A percentile compares a stretch with the other conserved stretches of the same genome.
These are phyloP conservation scores for Helicostylum pulchrum DNA, from an alignment of 192 early-diverging fungal species.

Conservation along the genomic window DNA sequence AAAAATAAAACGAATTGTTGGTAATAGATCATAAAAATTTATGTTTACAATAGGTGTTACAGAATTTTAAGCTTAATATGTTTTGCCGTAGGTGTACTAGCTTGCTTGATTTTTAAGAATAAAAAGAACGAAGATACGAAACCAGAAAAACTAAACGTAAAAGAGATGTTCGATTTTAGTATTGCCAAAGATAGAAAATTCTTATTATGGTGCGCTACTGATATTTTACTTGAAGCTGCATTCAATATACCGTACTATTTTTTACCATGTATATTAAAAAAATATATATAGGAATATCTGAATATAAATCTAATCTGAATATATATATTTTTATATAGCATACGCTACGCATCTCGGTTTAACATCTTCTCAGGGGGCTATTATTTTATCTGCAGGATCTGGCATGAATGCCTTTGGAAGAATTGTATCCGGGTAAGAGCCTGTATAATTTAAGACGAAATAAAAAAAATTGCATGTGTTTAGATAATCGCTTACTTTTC, in stretches of 20 bases:
- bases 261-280: slow-evolving; percentile 23
- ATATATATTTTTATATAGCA: background rate
- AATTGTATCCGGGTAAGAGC: slow-evolving; percentile 22
- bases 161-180: slow-evolving; percentile 28
- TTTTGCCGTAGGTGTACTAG: slow-evolving; percentile 14
- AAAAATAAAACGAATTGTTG: background rate
- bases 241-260: slow-evolving; percentile 32
- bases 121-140: background rate
- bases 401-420: slow-evolving; percentile 29
- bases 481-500: background rate
- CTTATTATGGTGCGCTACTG: slow-evolving; percentile 25
- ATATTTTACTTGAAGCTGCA: slow-evolving; percentile 23
- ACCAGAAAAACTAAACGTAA: background rate
- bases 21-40: background rate
- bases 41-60: slow-evolving; percentile 16
- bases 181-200: slow-evolving; percentile 25
- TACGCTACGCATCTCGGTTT: slow-evolving; percentile 22
- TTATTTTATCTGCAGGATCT: slow-evolving; percentile 20
- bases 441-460: background rate
- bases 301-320: background rate
- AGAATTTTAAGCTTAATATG: slow-evolving; percentile 29
- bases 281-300: background rate
- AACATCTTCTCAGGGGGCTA: slow-evolving; percentile 24
- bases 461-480: background rate
- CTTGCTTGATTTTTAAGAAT: slow-evolving; percentile 22